Evolutionary conservation across 208 protist genomes (phyloP), one percentile per base, ranked within the genome.

Genomic region (Leishmania aethiopica): DNA sequence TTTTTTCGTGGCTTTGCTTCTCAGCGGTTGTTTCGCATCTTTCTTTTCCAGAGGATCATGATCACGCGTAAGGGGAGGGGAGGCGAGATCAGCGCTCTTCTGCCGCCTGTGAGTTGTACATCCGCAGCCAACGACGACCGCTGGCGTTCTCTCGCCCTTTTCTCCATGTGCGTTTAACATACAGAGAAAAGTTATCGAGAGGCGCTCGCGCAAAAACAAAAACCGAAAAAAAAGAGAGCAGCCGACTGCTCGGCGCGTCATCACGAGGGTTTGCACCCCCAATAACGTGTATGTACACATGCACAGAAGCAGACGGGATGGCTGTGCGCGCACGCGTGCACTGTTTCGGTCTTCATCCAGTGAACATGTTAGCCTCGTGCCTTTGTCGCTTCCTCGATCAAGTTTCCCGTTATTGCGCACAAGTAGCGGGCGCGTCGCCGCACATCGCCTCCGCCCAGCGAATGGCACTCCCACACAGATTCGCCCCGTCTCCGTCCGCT

Each of bases 391-490:
- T 51, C 37, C 49, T 51, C 37, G 7, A 15, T 13, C 37, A n/a
- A 1, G 8, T 42, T 13, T 42, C 5, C 40, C 42, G 22, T n/a
- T 17, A 15, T n/a, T 25, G 42, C 37, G 22, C 40, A 1, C 3
- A 17, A 32, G 42, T 35, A 19, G 69, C 49, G 5, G 25, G 28
- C 69, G 37, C 1, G 2, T 51, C 69, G 69, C 69, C 8, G 69
- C 40, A 32, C 69, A 53, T 28, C 40, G 22, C 47, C 10, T 78
- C 78, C 8, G 78, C 74, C 83, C 83, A 86, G 35, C 28, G 51
- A 66, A 82, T 10, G 0, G 78, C 83, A 2, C 49, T 49, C 1
- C 10, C 64, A 35, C 74, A 86, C 4, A 86, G 78, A 5, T 42
- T 69, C 19, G 51, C 37, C 64, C 78, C 70, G 42, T 82, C 66